These are phyloP conservation scores for Penicillium malachiteum DNA, from an alignment of 495 filamentous ascomycete species.

Conservation along the genomic window DNA sequence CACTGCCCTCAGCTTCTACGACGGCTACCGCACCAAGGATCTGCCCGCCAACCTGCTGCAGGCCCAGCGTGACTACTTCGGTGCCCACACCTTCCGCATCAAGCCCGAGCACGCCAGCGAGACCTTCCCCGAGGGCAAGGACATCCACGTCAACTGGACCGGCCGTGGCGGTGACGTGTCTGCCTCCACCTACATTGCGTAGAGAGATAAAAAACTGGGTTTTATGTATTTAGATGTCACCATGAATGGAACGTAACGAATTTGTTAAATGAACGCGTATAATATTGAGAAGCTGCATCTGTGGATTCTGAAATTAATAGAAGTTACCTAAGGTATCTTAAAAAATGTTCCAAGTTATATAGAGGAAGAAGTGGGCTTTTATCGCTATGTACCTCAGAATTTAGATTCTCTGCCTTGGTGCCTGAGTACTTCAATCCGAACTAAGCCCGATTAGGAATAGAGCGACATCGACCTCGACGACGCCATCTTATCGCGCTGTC, in stretches of 20 bases:
- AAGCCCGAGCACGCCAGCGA: slow-evolving; percentile 85
- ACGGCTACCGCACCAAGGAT: slow-evolving; percentile 93
- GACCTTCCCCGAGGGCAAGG: slow-evolving; percentile 81
- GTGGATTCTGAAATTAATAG: too few relatives aligned
- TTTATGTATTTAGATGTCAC: slow-evolving; percentile 35
- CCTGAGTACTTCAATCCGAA: background rate
- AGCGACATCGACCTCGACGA: slow-evolving; percentile 17
- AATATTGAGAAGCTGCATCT: background rate
- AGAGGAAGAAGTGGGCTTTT: too few relatives aligned
- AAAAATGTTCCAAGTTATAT: too few relatives aligned
- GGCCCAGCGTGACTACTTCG: slow-evolving; percentile 98
- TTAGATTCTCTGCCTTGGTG: background rate
- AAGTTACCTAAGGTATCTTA: too few relatives aligned
- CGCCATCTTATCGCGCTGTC: slow-evolving; percentile 17
- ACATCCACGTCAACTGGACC: slow-evolving; percentile 99
- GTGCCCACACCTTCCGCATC: slow-evolving; percentile 97
- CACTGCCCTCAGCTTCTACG: slow-evolving; percentile 96
- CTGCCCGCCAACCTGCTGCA: slow-evolving; percentile 97
- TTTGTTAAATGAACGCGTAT: slow-evolving; percentile 3
- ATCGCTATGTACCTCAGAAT: background rate
- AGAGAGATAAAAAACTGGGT: slow-evolving; percentile 43
- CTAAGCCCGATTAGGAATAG: slow-evolving; percentile 16
- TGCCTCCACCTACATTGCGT: slow-evolving; percentile 96
- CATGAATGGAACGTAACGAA: slow-evolving; percentile 31
- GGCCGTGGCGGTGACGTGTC: slow-evolving; percentile 95